Conservation (phyloP, 208 protist species). For the Acanthamoeba culbertsoni region DNA sequence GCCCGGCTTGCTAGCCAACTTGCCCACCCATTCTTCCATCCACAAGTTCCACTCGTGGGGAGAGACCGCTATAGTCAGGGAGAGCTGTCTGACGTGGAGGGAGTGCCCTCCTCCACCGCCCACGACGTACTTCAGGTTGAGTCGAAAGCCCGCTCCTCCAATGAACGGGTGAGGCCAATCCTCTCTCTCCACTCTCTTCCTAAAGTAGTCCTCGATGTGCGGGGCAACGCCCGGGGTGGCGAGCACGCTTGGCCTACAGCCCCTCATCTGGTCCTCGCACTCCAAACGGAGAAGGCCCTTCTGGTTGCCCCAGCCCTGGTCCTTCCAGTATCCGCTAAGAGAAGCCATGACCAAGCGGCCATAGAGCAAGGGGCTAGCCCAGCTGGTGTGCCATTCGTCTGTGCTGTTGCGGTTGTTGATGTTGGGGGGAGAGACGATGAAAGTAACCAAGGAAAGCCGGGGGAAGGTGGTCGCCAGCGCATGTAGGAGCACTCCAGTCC, state of each 20-base stretch:
- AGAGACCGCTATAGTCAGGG: background rate
- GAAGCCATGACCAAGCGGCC: background rate
- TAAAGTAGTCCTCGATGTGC: background rate
- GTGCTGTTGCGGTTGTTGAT: background rate
- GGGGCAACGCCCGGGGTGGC: background rate
- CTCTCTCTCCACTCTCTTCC: background rate
- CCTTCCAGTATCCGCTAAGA: background rate
- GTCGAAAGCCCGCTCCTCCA: background rate
- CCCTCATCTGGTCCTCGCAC: background rate
- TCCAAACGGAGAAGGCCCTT: background rate
- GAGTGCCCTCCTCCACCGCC: conserved; percentile 6
- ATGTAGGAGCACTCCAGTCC: background rate
- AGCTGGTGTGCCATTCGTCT: background rate
- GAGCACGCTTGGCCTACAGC: background rate
- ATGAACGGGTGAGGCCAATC: background rate
- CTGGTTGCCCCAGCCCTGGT: conserved; percentile 8
- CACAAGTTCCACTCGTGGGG: conserved; percentile 8
- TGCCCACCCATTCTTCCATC: background rate
- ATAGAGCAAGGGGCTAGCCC: background rate
- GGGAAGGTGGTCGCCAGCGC: conserved; percentile 2
- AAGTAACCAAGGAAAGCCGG: background rate
- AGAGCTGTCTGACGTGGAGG: background rate
- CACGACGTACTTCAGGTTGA: background rate
- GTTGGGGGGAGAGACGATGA: background rate
- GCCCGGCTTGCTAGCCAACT: background rate